Conservation (phyloP, 1,139 yeast genomes). For the Tardiomyces digboiensis region DNA sequence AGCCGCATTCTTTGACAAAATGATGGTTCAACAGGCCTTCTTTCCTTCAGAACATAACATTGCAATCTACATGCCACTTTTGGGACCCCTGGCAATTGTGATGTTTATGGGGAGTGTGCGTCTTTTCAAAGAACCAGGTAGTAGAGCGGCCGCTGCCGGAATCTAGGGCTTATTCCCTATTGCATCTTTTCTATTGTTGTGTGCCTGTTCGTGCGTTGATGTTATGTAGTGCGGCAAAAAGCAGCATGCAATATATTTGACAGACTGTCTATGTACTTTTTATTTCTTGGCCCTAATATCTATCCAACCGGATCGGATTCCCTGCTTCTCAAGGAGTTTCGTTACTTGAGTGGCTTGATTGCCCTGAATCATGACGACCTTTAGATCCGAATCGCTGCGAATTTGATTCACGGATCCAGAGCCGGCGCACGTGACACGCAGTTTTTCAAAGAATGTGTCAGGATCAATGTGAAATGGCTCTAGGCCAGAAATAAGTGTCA, state of each 20-base stretch:
- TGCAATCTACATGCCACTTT: conserved; percentile 82
- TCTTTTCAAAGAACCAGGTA: conserved; percentile 31
- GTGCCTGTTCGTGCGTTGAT: too few species aligned
- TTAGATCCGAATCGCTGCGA: conserved; percentile 30
- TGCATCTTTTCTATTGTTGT: too few species aligned
- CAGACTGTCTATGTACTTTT: too few species aligned
- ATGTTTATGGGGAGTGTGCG: conserved; percentile 45
- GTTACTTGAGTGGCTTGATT: conserved; percentile 63
- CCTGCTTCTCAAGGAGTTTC: conserved; percentile 50
- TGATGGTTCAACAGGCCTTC: conserved; percentile 90
- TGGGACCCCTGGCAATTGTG: conserved; percentile 82
- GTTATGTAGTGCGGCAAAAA: too few species aligned
- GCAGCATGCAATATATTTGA: too few species aligned
- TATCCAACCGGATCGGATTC: conserved; percentile 61
- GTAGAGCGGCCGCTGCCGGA: too few species aligned
- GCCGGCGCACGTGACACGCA: conserved; percentile 80
- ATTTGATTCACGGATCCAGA: conserved; percentile 63
- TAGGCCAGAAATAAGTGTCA: conserved; percentile 62
- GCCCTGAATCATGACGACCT: conserved; percentile 83
- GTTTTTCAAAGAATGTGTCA: conserved; percentile 52
- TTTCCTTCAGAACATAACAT: conserved; percentile 93
- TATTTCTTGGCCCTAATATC: conserved; percentile 47
- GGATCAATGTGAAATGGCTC: conserved; percentile 63
- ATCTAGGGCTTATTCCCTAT: too few species aligned
- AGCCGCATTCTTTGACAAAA: conserved; percentile 81